Evolutionary conservation across 192 early-diverging fungal species (phyloP), one percentile per base, ranked within the genome.

Genomic region (Phlyctochytrium bullatum): DNA sequence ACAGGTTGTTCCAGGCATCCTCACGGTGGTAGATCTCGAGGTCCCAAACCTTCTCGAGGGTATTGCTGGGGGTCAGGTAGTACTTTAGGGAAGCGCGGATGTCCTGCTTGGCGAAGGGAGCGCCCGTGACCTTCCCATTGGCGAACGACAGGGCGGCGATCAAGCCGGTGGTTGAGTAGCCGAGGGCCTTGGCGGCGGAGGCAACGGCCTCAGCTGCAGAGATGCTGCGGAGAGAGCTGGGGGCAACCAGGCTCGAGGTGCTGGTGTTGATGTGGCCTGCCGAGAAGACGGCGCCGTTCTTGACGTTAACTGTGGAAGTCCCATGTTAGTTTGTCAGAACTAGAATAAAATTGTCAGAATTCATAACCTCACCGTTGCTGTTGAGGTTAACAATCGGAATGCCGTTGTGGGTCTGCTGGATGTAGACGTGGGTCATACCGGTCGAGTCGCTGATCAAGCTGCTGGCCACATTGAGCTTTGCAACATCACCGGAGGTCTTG

Each of bases 381-480:
- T 92, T 93, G 51, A 90, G 89, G 73, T 95, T 97, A 28, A 83
- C 75, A 14, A 97, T 86, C 61, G 84, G 79, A 2, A 91, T 50
- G 3, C 88, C 92, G 62, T 90, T 65, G 36, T 84, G 66, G 4
- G 80, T 63, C 68, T 97, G 93, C 52, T 86, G 85, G 14, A 91
- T 66, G 69, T 95, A 89, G 10, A 95, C 88, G 70, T 94, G 92
- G 20, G 92, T 89, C 2, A 94, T 20, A 47, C 40, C 40, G 40
- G 6, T 47, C 10, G 6, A 20, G 40, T 47, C 40, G 20, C 6
- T 6, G 40, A 47, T 14, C 6, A 20, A 6, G 40, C 40, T 47
- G 40, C 40, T 47, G 40, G 40, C 20, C 10, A 47, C 40, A 6
- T 47, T 20, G 20, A 47, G 20, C 10, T 47, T 47, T 6, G 40